These are phyloP conservation scores for Lichtheimia ornata DNA, from an alignment of 371 early-diverging fungal genomes.

Conservation along the genomic window DNA sequence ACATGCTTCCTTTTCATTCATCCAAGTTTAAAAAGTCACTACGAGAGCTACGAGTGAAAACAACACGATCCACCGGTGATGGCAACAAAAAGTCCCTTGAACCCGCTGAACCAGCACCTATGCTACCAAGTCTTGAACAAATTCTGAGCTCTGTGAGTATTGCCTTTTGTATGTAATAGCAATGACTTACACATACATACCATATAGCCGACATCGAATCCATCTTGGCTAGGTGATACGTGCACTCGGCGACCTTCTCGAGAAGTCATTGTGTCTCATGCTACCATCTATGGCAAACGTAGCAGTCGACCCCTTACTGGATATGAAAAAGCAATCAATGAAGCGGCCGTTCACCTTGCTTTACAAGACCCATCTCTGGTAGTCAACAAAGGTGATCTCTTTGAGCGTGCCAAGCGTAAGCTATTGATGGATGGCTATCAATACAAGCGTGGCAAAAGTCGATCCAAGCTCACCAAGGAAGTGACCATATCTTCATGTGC, in stretches of 20 bases:
- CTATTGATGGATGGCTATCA: constrained; percentile 53
- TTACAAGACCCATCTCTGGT: constrained; percentile 50
- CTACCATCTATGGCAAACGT: constrained; percentile 60
- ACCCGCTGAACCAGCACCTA: neutral
- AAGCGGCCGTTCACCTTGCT: constrained; percentile 52
- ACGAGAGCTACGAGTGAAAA: constrained; percentile 26
- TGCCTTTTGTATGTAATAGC: neutral
- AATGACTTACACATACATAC: neutral
- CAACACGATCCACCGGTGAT: neutral
- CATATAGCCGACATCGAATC: neutral
- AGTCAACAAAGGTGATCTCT: constrained; percentile 50
- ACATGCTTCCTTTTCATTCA: constrained; percentile 57
- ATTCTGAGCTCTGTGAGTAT: neutral
- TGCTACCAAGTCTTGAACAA: neutral
- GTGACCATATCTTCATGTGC: neutral
- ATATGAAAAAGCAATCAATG: constrained; percentile 62
- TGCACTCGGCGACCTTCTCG: constrained; percentile 1
- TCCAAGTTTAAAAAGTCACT: constrained; percentile 46
- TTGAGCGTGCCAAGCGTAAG: constrained; percentile 58
- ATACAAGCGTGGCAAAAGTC: constrained; percentile 63
- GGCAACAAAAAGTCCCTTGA: neutral
- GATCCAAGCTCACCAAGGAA: constrained; percentile 51
- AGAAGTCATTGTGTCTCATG: constrained; percentile 52
- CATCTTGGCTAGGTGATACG: neutral
- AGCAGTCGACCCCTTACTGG: constrained; percentile 47